Base-by-base conservation (phyloP, 139 green algal genomes). In the Chlorella sp. region DNA sequence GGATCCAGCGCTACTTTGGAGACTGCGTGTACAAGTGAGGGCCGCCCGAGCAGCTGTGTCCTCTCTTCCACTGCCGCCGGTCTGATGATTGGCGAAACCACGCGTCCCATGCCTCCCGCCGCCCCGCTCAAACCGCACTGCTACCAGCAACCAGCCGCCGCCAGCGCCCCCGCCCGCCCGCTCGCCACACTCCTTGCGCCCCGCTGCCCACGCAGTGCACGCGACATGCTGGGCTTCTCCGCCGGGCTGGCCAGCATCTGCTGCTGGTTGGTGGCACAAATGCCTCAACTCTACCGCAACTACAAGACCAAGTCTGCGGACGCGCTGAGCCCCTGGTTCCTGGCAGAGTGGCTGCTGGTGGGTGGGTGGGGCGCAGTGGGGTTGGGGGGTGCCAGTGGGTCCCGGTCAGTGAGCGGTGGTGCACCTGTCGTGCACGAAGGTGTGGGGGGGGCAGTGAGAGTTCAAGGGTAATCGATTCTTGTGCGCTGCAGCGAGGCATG, bases 251-350 rank as follows among this genome's bases (percentile, higher is more conserved):
- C 75, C 21, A 93, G 87, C 86, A 96, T 97, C 82, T 77, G 22
- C 3, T 96, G 68, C 82, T 97, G 95, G 95, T 76, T 96, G 69
- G 90, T 95, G 5, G 93, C 94, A 21, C 95, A 98, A 40, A 57
- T 97, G 21, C 97, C 97, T 7, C 97, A 99, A 86, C 94, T 99
- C 24, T 77, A 98, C 28, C 85, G 89, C 32, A 99, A 99, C 91
- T 97, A 96, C 77, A 89, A 90, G 22, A 96, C 93, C 32, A 88
- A 98, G 83, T 95, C 89, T 32, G 95, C 92, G 12, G 96, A 99
- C 30, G 97, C 96, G 0, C 92, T 99, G 4, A 95, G 88, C 53
- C 87, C 96, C 30, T 98, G 91, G 93, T 99, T 99, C 86, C 91
- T 99, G 24, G 95, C 96, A 11, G 88, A 98, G 90, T 98, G 96